Base-by-base conservation (phyloP, 768 basidiomycete genomes). In the Boletus reticulatus region DNA sequence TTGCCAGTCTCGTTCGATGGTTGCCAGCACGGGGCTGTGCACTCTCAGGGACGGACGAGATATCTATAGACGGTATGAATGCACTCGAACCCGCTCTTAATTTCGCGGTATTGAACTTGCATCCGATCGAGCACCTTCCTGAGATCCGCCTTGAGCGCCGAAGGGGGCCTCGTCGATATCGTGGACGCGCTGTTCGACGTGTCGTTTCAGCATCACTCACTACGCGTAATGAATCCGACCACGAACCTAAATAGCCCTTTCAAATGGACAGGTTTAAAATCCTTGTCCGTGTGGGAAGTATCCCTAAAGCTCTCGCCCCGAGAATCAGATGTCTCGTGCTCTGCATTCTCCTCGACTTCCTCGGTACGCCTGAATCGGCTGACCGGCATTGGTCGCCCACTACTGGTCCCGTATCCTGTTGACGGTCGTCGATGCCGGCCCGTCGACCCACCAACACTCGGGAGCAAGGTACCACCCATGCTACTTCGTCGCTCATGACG, bases 1-100 rank as follows among this genome's bases (percentile, higher is more conserved):
- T 71, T 73, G 13, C 76, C 72, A 10, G 79, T 79, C 43, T 84
- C 85, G 50, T 75, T 75, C n/a, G 83, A 50, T 78, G 76, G 22
- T 72, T 65, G 37, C 68, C 70, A 43, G 63, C 66, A 12, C 67
- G 67, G 2, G 67, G 59, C 14, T 66, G 65, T 70, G 76, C 53
- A 73, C 62, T 60, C 59, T 67, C 70, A 11, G 84, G 80, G 13
- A 96, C 78, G 14, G 92, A 88, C 4, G 88, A 80, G 11, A 98
- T 73, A 67, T 97, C 94, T 70, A 98, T 98, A 29, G 92, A 94
- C 0, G 96, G 96, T 31, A 91, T 99, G 94, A 22, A 96, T 90
- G 74, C 97, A 99, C 70, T 99, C 96, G 69, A 93, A 98, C 3
- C 96, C 97, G 54, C 84, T 78, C 73, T 87, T 91, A 62, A 84